Evolutionary conservation across 768 basidiomycete genomes (phyloP).

Genomic region (Macrolepiota albuminosa): DNA sequence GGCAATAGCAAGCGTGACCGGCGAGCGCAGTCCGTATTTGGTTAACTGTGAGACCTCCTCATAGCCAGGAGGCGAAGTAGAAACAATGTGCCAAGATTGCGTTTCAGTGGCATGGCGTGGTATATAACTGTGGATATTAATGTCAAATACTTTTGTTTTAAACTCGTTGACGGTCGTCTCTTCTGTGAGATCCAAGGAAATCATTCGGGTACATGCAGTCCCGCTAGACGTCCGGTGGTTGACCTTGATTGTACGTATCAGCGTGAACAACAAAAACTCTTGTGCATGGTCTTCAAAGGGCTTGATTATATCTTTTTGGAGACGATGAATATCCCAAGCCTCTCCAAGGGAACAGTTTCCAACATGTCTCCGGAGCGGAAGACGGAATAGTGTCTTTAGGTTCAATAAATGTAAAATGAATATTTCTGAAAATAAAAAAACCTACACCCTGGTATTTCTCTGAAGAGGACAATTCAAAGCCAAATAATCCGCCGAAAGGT

Average conservation of each 20-base stretch:
- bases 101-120: not conserved
- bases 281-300: slow-evolving; percentile 27
- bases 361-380: slow-evolving; percentile 33
- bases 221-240: slow-evolving; percentile 15
- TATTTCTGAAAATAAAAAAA: not conserved
- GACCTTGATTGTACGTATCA: slow-evolving; percentile 25
- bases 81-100: slow-evolving; percentile 9
- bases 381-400: slow-evolving; percentile 39
- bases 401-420: not conserved
- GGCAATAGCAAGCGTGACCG: slow-evolving; percentile 16
- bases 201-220: not conserved
- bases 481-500: slow-evolving; percentile 34
- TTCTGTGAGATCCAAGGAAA: not conserved
- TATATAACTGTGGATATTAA: not conserved
- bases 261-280: slow-evolving; percentile 39
- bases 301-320: slow-evolving; percentile 24
- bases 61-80: not conserved
- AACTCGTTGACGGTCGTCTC: not conserved
- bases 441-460: slow-evolving; percentile 37
- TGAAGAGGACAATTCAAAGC: slow-evolving; percentile 25
- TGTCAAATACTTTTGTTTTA: not conserved
- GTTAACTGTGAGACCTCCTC: not conserved
- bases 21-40: slow-evolving; percentile 24
- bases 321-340: slow-evolving; percentile 17
- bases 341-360: slow-evolving; percentile 14